Base-by-base conservation (phyloP, 192 early-diverging fungal species). In the Entomortierella beljakovae region DNA sequence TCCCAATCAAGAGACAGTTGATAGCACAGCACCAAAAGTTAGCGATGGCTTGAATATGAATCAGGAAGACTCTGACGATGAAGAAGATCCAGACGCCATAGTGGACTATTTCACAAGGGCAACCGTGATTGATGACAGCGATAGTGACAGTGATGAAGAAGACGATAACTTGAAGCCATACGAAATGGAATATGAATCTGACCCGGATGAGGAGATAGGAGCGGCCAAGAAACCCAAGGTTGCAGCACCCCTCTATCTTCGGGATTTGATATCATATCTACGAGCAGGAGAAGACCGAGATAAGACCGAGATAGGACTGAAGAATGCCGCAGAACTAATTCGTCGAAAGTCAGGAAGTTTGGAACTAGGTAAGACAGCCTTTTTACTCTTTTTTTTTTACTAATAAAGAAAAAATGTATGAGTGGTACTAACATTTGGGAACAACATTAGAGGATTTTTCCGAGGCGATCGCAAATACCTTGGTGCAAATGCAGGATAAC, bases 121-220 rank as follows among this genome's bases (percentile, higher is more conserved):
- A 10, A 22, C 22, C 6, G 53, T 23, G 8, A n/a, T 25, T 1
- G 23, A 23, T 6, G 23, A 23, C 1, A 58, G 61, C 22, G 52
- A 59, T 6, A 33, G 57, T 28, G 40, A 57, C 23, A 64, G 53
- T 50, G 43, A 52, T 38, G 50, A 65, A 56, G 65, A 68, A 15
- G 64, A 76, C 11, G 67, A 76, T 18, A 65, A 79, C 31, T 33
- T 79, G 6, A 57, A 54, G 26, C 75, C 75, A 3, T 79, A 79
- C 42, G 61, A 34, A 11, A 79, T 79, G 67, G 75, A 79, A 34
- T 35, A 70, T 7, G 74, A 77, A 38, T 79, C 75, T 8, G 75
- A 79, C 22, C 56, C 54, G 1, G 75, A 79, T n/a, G 67, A 79
- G 38, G 75, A 70, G 42, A 33, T 48, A 2, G 67, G 55, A 42